Evolutionary conservation across 331 rosid genomes (phyloP), one percentile per base, ranked within the genome.

Genomic region (Cydonia oblonga): DNA sequence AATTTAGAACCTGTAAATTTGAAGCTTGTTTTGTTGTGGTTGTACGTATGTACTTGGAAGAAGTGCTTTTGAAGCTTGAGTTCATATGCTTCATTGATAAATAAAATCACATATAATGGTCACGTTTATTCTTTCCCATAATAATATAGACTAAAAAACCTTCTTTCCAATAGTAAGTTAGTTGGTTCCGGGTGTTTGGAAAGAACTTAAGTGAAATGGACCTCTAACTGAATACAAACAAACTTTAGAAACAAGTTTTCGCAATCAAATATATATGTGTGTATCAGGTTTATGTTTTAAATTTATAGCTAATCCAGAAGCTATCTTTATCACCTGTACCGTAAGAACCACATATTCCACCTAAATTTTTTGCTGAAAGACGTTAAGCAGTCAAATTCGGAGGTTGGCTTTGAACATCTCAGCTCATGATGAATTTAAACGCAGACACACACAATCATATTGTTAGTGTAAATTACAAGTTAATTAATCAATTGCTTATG

Each of bases 171-270:
- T 24, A 22, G 8, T 72, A 40, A 59, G 42, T 64, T 6, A n/a
- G 7, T 35, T 2, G 42, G 42, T 42, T 18, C 25, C 25, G 15
- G 49, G 5, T 28, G 4, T 42, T 42, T 60, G 76, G 58, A 60
- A 40, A 72, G 44, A 38, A 72, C 68, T 60, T 19, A 60, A 42
- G 76, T 42, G 68, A 72, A 60, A 72, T 72, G 29, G 68, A 60
- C 68, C 68, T 60, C 76, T 72, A 72, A 72, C 58, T 59, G 59
- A 72, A 40, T 72, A 60, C 13, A 54, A 25, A 60, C 68, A 72
- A 59, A 42, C 76, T 60, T 72, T 23, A 42, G 25, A 72, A 59
- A 59, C 59, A 60, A 60, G 59, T 38, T 60, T 71, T 58, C 67
- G n/a, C 7, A 35, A 71, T 29, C 44, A n/a, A 7, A 64, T 12